Base-by-base conservation (phyloP, 345 rosid genomes). In the Crucihimalaya himalaica region DNA sequence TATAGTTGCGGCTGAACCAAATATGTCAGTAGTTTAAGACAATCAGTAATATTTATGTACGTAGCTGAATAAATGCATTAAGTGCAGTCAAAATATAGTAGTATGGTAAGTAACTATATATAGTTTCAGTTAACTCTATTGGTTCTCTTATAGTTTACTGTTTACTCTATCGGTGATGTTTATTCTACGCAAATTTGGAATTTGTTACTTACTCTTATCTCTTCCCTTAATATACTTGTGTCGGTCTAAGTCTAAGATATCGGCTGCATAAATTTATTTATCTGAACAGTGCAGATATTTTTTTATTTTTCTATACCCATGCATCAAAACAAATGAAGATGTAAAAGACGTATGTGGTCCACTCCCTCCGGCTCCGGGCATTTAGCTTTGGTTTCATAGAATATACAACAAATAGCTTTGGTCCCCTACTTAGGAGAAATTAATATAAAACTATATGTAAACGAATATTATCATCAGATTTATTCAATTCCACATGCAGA, bases 241-340 rank as follows among this genome's bases (percentile, higher is more conserved):
- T 76, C 45, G 67, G 80, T 70, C 66, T 7, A 15, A 56, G 80
- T 76, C 74, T 70, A 76, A 47, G 61, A 76, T 63, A 76, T 70
- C 80, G 80, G 71, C 80, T 70, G 75, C 43, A 45, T 47, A 63
- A 55, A 27, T 25, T 43, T 37, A 63, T 35, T n/a, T n/a, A 63
- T 70, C 66, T 70, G 75, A 70, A 55, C 51, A 55, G 46, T 55
- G 45, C 71, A 76, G 42, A 61, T 48, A 31, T 23, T 42, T 62
- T 32, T 4, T 29, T 29, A 29, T 29, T 29, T 35, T 35, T 35
- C 9, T 29, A 29, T 16, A 50, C 54, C 13, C 27, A n/a, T n/a
- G n/a, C n/a, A 37, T 28, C 13, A 13, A 35, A 11, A 11, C 11
- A 52, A 43, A 34, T 27, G 52, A 60, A 60, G 23, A 31, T 48